Conservation (phyloP, 2,329 filamentous ascomycete genomes). For the Neopestalotiopsis sp. region DNA sequence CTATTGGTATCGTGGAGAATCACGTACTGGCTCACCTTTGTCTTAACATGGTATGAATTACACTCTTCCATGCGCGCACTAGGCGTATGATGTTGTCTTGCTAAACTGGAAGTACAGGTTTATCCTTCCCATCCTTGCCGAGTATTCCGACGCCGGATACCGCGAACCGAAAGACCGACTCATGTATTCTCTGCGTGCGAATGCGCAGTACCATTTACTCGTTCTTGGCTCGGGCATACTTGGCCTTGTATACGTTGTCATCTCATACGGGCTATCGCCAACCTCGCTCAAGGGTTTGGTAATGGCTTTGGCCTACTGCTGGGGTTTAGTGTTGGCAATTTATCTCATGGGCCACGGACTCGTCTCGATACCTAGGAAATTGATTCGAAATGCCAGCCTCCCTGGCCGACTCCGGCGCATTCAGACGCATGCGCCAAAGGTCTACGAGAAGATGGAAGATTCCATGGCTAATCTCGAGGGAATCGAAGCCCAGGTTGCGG, state of each 20-base stretch:
- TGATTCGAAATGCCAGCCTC: slow-evolving; percentile 81
- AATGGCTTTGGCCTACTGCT: slow-evolving; percentile 95
- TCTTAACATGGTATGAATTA: slow-evolving; percentile 78
- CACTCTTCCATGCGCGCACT: neutral
- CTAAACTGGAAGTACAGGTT: slow-evolving; percentile 57
- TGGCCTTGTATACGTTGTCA: slow-evolving; percentile 82
- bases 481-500: slow-evolving; percentile 78
- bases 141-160: slow-evolving; percentile 94
- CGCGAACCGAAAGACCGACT: slow-evolving; percentile 82
- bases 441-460: slow-evolving; percentile 88
- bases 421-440: slow-evolving; percentile 77
- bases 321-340: slow-evolving; percentile 89
- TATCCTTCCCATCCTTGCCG: slow-evolving; percentile 89
- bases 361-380: slow-evolving; percentile 82
- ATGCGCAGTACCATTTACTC: slow-evolving; percentile 87
- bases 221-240: slow-evolving; percentile 72
- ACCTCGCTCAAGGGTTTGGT: slow-evolving; percentile 79
- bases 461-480: slow-evolving; percentile 80
- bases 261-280: slow-evolving; percentile 75
- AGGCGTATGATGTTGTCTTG: neutral
- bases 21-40: slow-evolving; percentile 96
- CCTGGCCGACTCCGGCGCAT: slow-evolving; percentile 75
- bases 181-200: slow-evolving; percentile 83
- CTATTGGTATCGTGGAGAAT: slow-evolving; percentile 92
- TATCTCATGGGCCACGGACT: slow-evolving; percentile 98